Evolutionary conservation across 2,329 filamentous ascomycete genomes (phyloP), one percentile per base, ranked within the genome.

Genomic region (Pseudocercospora ulei): DNA sequence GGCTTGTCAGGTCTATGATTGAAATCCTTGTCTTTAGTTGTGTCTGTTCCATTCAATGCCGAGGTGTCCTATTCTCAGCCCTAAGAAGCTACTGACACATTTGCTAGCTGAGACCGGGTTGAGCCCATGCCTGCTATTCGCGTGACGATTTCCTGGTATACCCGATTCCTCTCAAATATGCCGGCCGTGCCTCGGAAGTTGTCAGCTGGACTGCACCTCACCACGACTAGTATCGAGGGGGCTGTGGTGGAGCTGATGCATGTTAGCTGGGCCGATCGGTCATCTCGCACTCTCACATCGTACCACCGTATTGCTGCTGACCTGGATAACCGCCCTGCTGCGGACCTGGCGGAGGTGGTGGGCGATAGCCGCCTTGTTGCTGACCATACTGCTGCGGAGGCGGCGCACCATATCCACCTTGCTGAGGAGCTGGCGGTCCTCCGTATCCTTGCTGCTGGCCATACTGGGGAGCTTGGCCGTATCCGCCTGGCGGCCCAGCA

Each of bases 401-500:
- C 5, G 39, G 45, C 16, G 25, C 26, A 12, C 35, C 43, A 20
- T 46, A 46, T 3, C 35, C 41, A 24, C 52, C 51, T 30, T 56
- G 52, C 13, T 54, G 43, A 7, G 45, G 46, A 30, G 51, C 51
- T n/a, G 55, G 58, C 17, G 54, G 55, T 13, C 49, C 54, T 25
- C 51, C 51, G 4, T 54, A 56, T 14, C 37, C 29, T 38, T 38
- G 49, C 11, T 53, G 58, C 19, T 50, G 56, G 8, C 55, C 55
- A 25, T 60, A 56, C 29, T 54, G 53, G 9, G 52, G 55, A 24
- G 53, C 56, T n/a, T 48, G 52, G 12, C 56, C 56, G 14, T 33
- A 33, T 24, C 49, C 53, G 3, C 57, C 56, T 37, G 58, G 57
- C 7, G 54, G 53, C 5, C 56, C 57, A 11, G 51, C 57, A 19